Conservation (phyloP, 73 alveolate species). For the Paramecium octaurelia region DNA sequence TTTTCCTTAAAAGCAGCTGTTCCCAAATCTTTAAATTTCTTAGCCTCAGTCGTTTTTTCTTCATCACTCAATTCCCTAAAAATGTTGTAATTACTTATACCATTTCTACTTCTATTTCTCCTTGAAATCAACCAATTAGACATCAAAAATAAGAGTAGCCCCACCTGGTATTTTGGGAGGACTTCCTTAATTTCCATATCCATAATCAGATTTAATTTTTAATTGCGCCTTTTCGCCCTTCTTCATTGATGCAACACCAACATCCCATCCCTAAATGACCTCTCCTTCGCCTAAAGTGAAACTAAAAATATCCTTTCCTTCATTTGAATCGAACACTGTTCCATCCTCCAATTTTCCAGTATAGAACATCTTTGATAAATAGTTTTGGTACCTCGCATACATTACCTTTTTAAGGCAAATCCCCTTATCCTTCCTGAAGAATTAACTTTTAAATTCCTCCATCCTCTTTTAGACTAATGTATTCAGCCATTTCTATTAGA, state of each 20-base stretch:
- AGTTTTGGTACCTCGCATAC: background rate
- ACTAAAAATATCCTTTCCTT: constrained; percentile 72
- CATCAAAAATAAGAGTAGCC: constrained; percentile 90
- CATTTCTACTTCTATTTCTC: constrained; percentile 78
- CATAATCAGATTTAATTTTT: constrained; percentile 77
- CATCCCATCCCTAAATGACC: constrained; percentile 98
- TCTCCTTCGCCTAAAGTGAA: constrained; percentile 89
- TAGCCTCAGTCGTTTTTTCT: constrained; percentile 83
- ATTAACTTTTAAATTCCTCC: background rate
- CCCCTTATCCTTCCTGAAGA: constrained; percentile 7
- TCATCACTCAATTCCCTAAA: constrained; percentile 60
- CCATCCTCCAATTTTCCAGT: constrained; percentile 88
- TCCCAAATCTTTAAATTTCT: constrained; percentile 86
- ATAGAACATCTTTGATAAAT: constrained; percentile 57
- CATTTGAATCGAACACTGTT: constrained; percentile 81
- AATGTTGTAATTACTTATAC: constrained; percentile 54
- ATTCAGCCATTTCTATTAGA: background rate
- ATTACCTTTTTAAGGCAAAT: background rate
- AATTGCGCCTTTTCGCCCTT: constrained; percentile 88
- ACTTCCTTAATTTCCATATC: constrained; percentile 89
- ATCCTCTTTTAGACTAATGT: constrained; percentile 9
- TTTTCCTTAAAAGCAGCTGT: constrained; percentile 72
- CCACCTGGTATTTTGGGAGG: constrained; percentile 96
- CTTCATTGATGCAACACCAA: constrained; percentile 89
- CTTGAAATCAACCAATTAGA: constrained; percentile 82